These are phyloP conservation scores for Hypomyces rosellus DNA, from an alignment of 2,329 filamentous ascomycete species.

Conservation along the genomic window DNA sequence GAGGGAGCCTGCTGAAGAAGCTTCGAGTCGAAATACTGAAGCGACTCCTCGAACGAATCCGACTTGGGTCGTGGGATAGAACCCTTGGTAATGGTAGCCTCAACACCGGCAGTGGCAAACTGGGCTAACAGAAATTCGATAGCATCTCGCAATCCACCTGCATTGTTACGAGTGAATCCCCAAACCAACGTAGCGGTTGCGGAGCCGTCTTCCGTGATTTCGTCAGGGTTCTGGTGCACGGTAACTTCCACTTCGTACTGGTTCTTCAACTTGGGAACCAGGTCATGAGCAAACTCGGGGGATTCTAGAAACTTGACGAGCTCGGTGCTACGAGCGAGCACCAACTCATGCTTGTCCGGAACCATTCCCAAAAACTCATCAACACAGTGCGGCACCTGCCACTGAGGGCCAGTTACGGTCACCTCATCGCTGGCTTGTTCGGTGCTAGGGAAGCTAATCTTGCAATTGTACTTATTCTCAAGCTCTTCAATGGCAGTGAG, in stretches of 20 bases:
- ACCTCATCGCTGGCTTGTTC: constrained; percentile 96
- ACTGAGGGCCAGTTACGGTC: constrained; percentile 91
- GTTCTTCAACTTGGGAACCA: constrained; percentile 75
- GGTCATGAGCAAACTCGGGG: constrained; percentile 70
- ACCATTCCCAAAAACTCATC: constrained; percentile 98
- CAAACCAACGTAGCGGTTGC: constrained; percentile 61
- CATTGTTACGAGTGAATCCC: constrained; percentile 93
- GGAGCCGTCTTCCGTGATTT: constrained; percentile 50
- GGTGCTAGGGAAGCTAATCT: constrained; percentile 95
- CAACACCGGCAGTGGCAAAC: constrained; percentile 82
- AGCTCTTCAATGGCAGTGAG: constrained; percentile 86
- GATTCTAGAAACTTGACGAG: constrained; percentile 79
- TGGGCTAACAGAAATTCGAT: constrained; percentile 89
- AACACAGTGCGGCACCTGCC: constrained; percentile 94
- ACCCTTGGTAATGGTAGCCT: constrained; percentile 80
- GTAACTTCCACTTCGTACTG: constrained; percentile 90
- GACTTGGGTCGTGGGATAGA: constrained; percentile 98
- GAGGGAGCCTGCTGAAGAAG: constrained; percentile 87
- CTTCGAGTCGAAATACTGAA: constrained; percentile 96
- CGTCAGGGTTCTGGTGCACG: constrained; percentile 58
- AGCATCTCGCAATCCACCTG: constrained; percentile 88
- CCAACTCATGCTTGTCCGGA: constrained; percentile 87
- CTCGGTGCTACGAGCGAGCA: constrained; percentile 69
- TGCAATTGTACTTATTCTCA: constrained; percentile 99
- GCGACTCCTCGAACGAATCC: constrained; percentile 94